Evolutionary conservation across 1,139 yeast species (phyloP).

Genomic region (Kodamaea fungicola): DNA sequence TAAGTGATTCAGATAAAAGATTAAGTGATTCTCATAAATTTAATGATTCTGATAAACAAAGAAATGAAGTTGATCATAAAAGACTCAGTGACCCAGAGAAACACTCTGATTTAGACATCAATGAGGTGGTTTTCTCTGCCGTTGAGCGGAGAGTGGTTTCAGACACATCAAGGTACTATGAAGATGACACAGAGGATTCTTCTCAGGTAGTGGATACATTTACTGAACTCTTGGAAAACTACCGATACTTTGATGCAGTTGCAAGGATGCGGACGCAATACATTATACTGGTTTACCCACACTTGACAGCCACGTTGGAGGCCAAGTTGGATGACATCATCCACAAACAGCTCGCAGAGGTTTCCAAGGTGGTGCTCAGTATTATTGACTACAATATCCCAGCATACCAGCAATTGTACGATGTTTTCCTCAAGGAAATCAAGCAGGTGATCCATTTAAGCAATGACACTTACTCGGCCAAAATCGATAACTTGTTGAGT

Average conservation of each 20-base stretch:
- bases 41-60: no score
- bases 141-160: conserved; percentile 4
- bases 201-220: not conserved
- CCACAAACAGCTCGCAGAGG: conserved; percentile 19
- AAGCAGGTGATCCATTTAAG: conserved; percentile 37
- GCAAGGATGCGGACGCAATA: conserved; percentile 24
- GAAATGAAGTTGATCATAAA: no score
- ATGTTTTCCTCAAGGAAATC: conserved; percentile 33
- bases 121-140: conserved; percentile 10
- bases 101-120: conserved; percentile 6
- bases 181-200: conserved; percentile 1
- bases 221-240: conserved; percentile 8
- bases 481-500: conserved; percentile 63
- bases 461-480: conserved; percentile 44
- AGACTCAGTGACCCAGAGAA: not conserved
- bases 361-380: conserved; percentile 23
- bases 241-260: conserved; percentile 13
- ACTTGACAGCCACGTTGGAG: conserved; percentile 18
- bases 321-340: conserved; percentile 20
- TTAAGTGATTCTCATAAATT: no score
- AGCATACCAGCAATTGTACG: conserved; percentile 31
- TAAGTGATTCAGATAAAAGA: no score
- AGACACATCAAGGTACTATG: conserved; percentile 1
- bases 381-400: conserved; percentile 38
- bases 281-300: conserved; percentile 29